These are phyloP conservation scores for Exidia glandulosa DNA, from an alignment of 768 basidiomycete species.

Conservation along the genomic window DNA sequence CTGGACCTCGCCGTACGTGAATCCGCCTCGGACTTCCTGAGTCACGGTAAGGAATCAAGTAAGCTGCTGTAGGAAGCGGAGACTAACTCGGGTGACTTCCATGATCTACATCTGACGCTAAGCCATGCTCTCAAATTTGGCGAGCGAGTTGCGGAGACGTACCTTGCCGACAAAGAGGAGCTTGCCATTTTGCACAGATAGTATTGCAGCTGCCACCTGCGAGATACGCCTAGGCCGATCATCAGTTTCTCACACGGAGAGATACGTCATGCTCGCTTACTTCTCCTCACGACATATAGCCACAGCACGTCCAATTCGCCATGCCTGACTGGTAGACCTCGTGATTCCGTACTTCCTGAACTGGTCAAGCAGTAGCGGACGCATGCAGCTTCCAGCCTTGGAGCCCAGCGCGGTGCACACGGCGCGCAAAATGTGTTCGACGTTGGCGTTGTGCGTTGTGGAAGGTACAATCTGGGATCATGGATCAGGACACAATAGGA, in stretches of 20 bases:
- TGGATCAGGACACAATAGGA: background rate
- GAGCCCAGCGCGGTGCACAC: slow-evolving; percentile 46
- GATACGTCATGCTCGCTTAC: too few species aligned
- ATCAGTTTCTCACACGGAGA: too few species aligned
- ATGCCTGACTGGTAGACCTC: slow-evolving; percentile 47
- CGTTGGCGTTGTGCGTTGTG: slow-evolving; percentile 13
- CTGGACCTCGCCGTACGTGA: slow-evolving; percentile 22
- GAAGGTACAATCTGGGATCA: slow-evolving; percentile 6
- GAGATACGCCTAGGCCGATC: background rate
- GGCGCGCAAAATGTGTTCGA: slow-evolving; percentile 35
- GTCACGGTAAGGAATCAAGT: background rate
- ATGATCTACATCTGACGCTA: slow-evolving; percentile 33
- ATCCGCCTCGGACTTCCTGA: slow-evolving; percentile 19
- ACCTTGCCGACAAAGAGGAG: slow-evolving; percentile 46
- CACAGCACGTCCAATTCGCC: slow-evolving; percentile 52
- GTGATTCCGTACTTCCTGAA: slow-evolving; percentile 28
- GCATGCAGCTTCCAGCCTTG: slow-evolving; percentile 31
- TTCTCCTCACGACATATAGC: slow-evolving; percentile 34
- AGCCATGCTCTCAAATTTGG: too few species aligned
- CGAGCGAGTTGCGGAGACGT: background rate
- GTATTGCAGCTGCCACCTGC: slow-evolving; percentile 25
- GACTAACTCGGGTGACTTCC: slow-evolving; percentile 23
- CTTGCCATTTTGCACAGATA: slow-evolving; percentile 24
- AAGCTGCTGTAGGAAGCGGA: background rate
- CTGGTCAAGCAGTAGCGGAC: slow-evolving; percentile 28